These are phyloP conservation scores for Aspergillaceae sp. DNA, from an alignment of 2,329 filamentous ascomycete species.

Conservation along the genomic window DNA sequence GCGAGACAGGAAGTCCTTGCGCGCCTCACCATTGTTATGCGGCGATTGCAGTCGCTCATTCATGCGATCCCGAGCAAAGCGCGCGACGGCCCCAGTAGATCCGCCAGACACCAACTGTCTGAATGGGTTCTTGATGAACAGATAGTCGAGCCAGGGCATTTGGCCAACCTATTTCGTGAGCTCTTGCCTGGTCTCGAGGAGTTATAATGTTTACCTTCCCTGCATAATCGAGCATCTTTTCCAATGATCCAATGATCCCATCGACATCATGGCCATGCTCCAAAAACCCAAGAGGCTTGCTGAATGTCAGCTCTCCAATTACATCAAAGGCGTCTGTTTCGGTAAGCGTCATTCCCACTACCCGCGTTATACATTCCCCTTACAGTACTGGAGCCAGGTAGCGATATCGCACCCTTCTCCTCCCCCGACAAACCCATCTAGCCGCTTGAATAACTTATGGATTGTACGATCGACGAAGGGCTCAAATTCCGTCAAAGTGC, in stretches of 20 bases:
- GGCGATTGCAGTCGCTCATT: conserved; percentile 32
- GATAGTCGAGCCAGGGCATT: conserved; percentile 29
- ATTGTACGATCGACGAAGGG: conserved; percentile 30
- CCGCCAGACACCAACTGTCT: conserved; percentile 10
- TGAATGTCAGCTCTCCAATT: conserved; percentile 29
- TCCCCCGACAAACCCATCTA: conserved; percentile 17
- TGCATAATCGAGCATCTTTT: conserved; percentile 19
- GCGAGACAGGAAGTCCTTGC: conserved; percentile 20
- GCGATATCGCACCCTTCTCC: conserved; percentile 20
- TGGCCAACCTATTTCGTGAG: conserved; percentile 18
- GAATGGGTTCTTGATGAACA: conserved; percentile 28
- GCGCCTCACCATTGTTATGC: conserved; percentile 42
- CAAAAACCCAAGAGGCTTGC: conserved; percentile 25
- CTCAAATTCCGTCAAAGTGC: conserved; percentile 33
- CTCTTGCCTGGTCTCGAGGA: no score
- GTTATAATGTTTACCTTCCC: conserved; percentile 8
- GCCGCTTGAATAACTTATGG: conserved; percentile 13
- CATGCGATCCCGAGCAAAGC: conserved; percentile 13
- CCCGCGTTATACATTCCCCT: not conserved
- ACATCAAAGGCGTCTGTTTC: conserved; percentile 26
- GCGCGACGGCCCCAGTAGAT: conserved; percentile 14
- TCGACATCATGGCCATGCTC: conserved; percentile 25
- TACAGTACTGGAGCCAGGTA: conserved; percentile 26
- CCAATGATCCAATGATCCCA: conserved; percentile 22
- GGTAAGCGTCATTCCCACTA: not conserved